Conservation (phyloP, 306 rosid species). For the Phaseolus lunatus region DNA sequence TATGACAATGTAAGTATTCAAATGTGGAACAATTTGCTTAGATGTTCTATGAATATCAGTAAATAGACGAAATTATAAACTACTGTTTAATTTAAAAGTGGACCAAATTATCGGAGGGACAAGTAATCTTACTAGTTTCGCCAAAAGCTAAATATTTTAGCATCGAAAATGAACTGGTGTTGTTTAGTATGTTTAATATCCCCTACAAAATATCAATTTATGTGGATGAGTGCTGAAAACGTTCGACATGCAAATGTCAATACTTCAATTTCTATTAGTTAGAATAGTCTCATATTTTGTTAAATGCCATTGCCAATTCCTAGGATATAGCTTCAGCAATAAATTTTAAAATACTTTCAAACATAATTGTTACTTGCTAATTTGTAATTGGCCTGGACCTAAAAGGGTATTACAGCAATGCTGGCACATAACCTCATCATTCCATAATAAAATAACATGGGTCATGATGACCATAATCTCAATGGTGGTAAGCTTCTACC, state of each 20-base stretch:
- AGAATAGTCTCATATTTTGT: background rate
- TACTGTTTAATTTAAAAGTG: background rate
- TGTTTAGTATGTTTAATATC: background rate
- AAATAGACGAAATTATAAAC: background rate
- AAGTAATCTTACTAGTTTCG: background rate
- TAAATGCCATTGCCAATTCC: background rate
- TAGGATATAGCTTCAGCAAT: background rate
- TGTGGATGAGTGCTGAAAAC: background rate
- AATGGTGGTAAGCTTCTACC: background rate
- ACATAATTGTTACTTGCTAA: background rate
- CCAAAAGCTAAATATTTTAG: background rate
- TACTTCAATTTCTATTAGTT: background rate
- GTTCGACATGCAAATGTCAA: background rate
- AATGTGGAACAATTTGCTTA: constrained; percentile 13
- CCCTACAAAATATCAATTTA: background rate
- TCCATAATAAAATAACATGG: background rate
- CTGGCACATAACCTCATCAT: constrained; percentile 28
- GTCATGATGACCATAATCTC: constrained; percentile 2
- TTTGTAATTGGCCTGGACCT: background rate
- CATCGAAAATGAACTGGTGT: constrained; percentile 17
- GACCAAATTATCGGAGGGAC: background rate
- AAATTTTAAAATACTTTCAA: background rate
- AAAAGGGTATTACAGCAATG: background rate
- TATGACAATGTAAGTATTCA: background rate
- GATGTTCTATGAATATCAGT: background rate